phyloP scores from a whole-genome alignment of 2,329 filamentous ascomycete species.

The Pyrenochaeta sp. region DNA sequence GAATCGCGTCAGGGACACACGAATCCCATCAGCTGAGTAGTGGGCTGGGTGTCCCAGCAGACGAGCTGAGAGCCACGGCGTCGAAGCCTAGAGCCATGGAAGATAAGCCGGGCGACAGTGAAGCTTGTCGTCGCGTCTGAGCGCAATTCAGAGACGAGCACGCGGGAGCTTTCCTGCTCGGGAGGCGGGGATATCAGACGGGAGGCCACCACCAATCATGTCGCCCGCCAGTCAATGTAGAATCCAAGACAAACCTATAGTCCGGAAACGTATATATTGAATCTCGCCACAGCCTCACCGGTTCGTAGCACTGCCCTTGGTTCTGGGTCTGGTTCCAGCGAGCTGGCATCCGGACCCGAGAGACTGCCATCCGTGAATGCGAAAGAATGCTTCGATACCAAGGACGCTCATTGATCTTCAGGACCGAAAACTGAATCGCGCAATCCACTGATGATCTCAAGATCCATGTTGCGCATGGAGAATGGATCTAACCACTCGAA shows the following conservation, averaged over 20 bases:
- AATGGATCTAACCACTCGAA: neutral
- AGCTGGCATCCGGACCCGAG: neutral
- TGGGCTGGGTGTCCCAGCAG: too few species aligned
- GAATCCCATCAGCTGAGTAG: too few species aligned
- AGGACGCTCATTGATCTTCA: neutral
- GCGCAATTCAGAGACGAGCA: too few species aligned
- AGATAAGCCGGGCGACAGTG: constrained; percentile 3
- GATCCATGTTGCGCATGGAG: constrained; percentile 3
- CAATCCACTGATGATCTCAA: neutral
- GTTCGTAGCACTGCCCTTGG: neutral
- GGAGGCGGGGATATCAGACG: too few species aligned
- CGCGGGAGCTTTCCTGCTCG: too few species aligned
- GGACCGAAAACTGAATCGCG: too few species aligned
- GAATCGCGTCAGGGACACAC: too few species aligned
- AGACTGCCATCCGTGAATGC: too few species aligned
- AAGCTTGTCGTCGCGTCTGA: constrained; percentile 6
- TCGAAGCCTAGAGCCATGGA: neutral
- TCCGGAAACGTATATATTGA: neutral
- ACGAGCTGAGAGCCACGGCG: neutral
- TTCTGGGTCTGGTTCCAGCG: neutral
- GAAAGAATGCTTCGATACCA: too few species aligned
- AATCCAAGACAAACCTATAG: too few species aligned
- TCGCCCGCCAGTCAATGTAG: too few species aligned
- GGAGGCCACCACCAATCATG: too few species aligned
- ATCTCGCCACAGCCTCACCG: constrained; percentile 1